phyloP scores from a whole-genome alignment of 176 grass and related monocot species.

The Microstegium vimineum region DNA sequence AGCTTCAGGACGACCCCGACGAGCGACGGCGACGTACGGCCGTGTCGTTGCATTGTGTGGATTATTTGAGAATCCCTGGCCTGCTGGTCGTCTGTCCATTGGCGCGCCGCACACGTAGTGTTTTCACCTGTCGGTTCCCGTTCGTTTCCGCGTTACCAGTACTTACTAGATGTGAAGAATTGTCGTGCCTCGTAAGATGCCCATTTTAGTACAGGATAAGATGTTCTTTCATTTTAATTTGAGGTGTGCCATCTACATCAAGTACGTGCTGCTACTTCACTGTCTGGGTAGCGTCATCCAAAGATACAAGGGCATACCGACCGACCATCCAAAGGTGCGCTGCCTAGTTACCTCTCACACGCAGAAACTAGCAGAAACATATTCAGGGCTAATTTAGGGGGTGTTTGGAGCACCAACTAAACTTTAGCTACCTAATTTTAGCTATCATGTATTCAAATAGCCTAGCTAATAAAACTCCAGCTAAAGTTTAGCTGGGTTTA shows the following conservation, averaged over 20 bases:
- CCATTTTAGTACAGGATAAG: neutral
- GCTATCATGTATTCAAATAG: too few species aligned
- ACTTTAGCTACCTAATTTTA: too few species aligned
- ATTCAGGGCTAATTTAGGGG: too few species aligned
- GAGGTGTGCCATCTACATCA: neutral
- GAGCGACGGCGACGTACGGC: neutral
- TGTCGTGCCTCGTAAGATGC: neutral
- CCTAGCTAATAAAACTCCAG: too few species aligned
- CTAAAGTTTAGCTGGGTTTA: too few species aligned
- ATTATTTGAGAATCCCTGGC: neutral
- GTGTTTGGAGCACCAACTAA: too few species aligned
- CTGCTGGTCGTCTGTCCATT: neutral
- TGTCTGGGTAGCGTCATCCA: neutral
- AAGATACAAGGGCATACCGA: neutral
- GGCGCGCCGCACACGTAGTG: conserved; percentile 11
- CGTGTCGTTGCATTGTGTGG: neutral
- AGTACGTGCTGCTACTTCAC: too few species aligned
- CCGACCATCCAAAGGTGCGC: neutral
- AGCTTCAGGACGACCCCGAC: neutral
- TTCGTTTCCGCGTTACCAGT: neutral
- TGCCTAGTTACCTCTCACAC: neutral
- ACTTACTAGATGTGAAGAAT: neutral
- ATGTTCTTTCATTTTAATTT: neutral
- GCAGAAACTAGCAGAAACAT: neutral
- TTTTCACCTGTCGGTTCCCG: neutral